Base-by-base conservation (phyloP, 2,329 filamentous ascomycete species). In the Fusarium stilboides region DNA sequence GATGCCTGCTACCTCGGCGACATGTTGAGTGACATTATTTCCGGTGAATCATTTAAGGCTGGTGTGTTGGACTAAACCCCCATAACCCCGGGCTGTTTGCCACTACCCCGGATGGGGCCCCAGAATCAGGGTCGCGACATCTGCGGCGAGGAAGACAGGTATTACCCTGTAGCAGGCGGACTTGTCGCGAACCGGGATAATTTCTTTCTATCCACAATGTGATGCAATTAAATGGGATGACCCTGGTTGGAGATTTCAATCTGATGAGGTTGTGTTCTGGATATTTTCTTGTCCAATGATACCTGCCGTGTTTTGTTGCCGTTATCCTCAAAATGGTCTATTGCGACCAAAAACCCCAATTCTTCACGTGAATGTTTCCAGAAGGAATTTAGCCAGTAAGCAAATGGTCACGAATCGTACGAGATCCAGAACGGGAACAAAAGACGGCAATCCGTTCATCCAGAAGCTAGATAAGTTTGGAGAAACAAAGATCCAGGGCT, bases 401-500 rank as follows among this genome's bases (percentile, higher is more conserved):
- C 31, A 40, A 52, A 53, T 17, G 9, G 19, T 12, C 39, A 46
- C 20, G 17, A 37, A 68, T 68, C 65, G 49, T 68, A 68, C 65
- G 65, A 68, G 26, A 14, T 12, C 28, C 14, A 44, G 13, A 40
- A 36, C 65, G 65, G 65, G 42, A 68, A 40, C 24, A 44, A 39
- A 15, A 28, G 17, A 42, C 65, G 65, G 65, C 65, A 68, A 55
- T 69, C 47, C 49, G 26, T 54, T 69, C 44, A 65, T 65, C 61
- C 62, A 55, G 43, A 49, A 8, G 9, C 13, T 33, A 8, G 3
- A 2, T 7, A 13, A 15, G 19, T 14, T 69, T 68, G 65, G 65
- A 69, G 65, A 69, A 68, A 68, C 54, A 69, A 61, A 61, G 60
- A 68, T 50, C 65, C 65, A 47, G 40, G 20, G 61, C 28, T 44